A percentile compares a stretch with the other conserved stretches of the same genome.
These are phyloP conservation scores for Globisporangium rhizosaccharum DNA, from an alignment of 352 stramenopile genomes.

Conservation along the genomic window DNA sequence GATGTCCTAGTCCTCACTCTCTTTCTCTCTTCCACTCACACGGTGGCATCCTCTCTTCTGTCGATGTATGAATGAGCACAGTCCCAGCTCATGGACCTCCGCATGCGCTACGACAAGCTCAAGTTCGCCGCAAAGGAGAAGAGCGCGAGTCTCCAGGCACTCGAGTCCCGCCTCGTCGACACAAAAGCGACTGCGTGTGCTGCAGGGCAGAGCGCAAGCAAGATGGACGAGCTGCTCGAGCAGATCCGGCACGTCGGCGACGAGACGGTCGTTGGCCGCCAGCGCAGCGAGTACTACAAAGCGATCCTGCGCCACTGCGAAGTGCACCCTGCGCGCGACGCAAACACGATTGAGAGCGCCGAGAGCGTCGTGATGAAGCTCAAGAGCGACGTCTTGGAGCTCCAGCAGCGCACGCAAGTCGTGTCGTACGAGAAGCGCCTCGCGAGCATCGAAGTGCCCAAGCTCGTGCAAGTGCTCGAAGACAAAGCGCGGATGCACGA, in stretches of 20 bases:
- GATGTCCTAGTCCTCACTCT: neutral
- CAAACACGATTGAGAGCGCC: slow-evolving; percentile 69
- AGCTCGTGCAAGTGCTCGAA: slow-evolving; percentile 55
- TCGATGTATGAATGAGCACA: slow-evolving; percentile 2
- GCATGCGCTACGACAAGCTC: slow-evolving; percentile 66
- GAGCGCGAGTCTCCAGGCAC: slow-evolving; percentile 28
- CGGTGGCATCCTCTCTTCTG: too few relatives aligned
- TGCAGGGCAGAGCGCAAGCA: slow-evolving; percentile 39
- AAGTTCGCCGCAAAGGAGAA: slow-evolving; percentile 63
- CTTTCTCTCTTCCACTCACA: too few relatives aligned
- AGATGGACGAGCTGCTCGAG: slow-evolving; percentile 57
- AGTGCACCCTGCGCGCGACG: slow-evolving; percentile 63
- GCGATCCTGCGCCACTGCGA: slow-evolving; percentile 76
- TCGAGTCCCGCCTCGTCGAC: slow-evolving; percentile 65
- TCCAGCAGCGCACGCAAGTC: slow-evolving; percentile 69
- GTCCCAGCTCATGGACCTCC: slow-evolving; percentile 62
- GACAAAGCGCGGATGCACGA: slow-evolving; percentile 67
- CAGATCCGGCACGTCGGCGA: slow-evolving; percentile 55
- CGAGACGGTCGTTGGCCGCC: slow-evolving; percentile 51
- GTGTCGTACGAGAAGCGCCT: slow-evolving; percentile 65
- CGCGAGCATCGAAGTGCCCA: slow-evolving; percentile 51
- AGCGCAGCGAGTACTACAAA: slow-evolving; percentile 80
- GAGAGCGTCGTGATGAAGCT: slow-evolving; percentile 56
- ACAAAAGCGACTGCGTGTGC: slow-evolving; percentile 34
- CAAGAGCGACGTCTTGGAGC: slow-evolving; percentile 58